Base-by-base conservation (phyloP, 2,329 filamentous ascomycete genomes). In the Paecilomyces sp. region DNA sequence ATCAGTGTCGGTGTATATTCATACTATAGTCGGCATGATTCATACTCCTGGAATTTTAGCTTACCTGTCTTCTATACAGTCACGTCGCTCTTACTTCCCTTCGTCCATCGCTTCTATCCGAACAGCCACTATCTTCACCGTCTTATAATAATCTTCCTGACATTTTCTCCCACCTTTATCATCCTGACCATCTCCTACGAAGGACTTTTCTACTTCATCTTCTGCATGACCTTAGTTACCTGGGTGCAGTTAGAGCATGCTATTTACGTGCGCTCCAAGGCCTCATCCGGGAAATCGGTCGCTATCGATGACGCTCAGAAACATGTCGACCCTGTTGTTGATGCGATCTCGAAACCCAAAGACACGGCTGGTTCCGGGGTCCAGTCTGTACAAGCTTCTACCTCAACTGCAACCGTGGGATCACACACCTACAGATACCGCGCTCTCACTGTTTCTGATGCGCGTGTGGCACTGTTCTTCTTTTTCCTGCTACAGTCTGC, bases 151-250 rank as follows among this genome's bases (percentile, higher is more conserved):
- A 87, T 97, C 58, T 99, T 97, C 78, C 81, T 99, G 55, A 90
- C 92, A 4, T 97, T 95, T 71, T 89, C 93, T 0, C 94, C 94
- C 0, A 89, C 89, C 1, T 99, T 97, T 75, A 89, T 99, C 70
- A 93, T 99, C 68, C 85, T 99, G 56, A 96, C 92, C 7, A 97
- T 97, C 67, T 97, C 93, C 0, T 99, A 96, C 77, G 94, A 99
- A 75, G 93, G 93, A 0, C 82, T 99, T 1, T 99, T 99, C 74
- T 99, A 97, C 75, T 85, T 97, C 61, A 86, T 88, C 11, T 99
- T 97, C 75, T 92, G 88, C 69, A 79, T 89, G 58, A 90, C 88
- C 24, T 79, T 99, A 4, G 81, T 96, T 57, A 87, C 88, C 58
- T 99, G 94, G 94, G 90, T 97, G 34, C 86, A 88, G n/a, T 82